A percentile compares a stretch with the other conserved stretches of the same genome.
Evolutionary conservation across 1,284 basidiomycete species (phyloP).

Genomic region (Earliella scabrosa): DNA sequence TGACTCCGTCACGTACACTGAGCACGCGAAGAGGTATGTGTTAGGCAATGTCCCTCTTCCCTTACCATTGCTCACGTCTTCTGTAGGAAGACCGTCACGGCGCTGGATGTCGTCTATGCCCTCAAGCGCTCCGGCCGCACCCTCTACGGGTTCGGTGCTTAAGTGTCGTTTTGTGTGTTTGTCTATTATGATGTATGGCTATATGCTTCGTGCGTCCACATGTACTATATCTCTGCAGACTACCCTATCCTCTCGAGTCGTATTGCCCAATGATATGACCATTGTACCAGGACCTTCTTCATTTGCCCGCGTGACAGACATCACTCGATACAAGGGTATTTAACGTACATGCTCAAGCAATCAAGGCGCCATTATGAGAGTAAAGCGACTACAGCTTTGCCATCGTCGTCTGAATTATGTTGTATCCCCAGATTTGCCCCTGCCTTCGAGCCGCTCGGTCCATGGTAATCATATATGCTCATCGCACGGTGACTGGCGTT

Average conservation of each 20-base stretch:
- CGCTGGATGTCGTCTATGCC: slow-evolving; percentile 83
- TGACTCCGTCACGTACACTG: slow-evolving; percentile 88
- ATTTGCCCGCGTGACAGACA: no score
- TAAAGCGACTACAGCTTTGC: slow-evolving; percentile 31
- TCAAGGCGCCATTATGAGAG: no score
- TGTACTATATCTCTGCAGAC: slow-evolving; percentile 28
- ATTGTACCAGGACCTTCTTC: background rate
- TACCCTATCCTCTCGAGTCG: slow-evolving; percentile 8
- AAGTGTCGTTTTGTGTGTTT: slow-evolving; percentile 28
- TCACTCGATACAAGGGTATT: no score
- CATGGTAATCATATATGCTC: slow-evolving; percentile 32
- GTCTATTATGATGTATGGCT: slow-evolving; percentile 32
- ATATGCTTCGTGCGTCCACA: slow-evolving; percentile 22
- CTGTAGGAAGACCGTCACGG: slow-evolving; percentile 74
- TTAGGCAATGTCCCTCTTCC: background rate
- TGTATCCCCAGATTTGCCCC: slow-evolving; percentile 48
- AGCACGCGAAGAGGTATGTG: slow-evolving; percentile 76
- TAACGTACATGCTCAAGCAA: no score
- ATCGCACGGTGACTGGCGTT: slow-evolving; percentile 44
- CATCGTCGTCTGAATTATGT: slow-evolving; percentile 44
- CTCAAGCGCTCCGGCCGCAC: slow-evolving; percentile 84
- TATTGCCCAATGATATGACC: slow-evolving; percentile 19
- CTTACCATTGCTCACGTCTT: background rate
- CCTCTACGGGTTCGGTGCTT: slow-evolving; percentile 76
- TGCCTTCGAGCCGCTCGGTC: slow-evolving; percentile 27